phyloP scores from a whole-genome alignment of 2,329 filamentous ascomycete species.

The Paecilomyces variotii region DNA sequence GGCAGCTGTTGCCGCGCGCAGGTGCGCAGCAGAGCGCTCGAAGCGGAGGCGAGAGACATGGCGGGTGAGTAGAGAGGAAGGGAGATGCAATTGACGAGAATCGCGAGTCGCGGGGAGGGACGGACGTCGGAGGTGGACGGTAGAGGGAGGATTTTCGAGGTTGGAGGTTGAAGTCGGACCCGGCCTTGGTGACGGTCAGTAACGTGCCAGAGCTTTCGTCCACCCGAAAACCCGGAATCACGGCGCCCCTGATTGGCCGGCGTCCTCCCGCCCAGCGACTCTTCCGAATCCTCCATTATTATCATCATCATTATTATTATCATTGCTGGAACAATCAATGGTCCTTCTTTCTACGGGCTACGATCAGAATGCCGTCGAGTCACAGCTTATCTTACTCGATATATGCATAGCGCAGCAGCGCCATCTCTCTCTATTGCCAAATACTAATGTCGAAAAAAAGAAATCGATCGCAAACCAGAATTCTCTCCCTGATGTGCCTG shows the following conservation, averaged over 20 bases:
- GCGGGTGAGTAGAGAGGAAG: constrained; percentile 15
- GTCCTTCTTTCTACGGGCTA: too few species aligned
- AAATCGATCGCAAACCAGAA: too few species aligned
- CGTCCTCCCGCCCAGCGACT: not conserved
- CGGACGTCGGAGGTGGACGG: constrained; percentile 10
- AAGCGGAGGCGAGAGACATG: constrained; percentile 54
- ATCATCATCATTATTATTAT: too few species aligned
- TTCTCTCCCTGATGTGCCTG: not conserved
- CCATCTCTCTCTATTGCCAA: too few species aligned
- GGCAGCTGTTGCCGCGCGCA: constrained; percentile 41
- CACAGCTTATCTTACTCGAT: too few species aligned
- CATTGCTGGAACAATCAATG: too few species aligned
- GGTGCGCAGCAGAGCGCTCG: constrained; percentile 60
- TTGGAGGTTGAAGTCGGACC: constrained; percentile 27
- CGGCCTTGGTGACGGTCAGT: constrained; percentile 10
- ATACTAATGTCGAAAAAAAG: too few species aligned
- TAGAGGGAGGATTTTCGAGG: constrained; percentile 25
- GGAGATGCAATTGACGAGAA: constrained; percentile 25
- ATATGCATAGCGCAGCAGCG: too few species aligned
- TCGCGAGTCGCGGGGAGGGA: constrained; percentile 17
- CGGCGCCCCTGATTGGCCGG: constrained; percentile 30
- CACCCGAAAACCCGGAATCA: constrained; percentile 32
- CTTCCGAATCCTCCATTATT: not conserved
- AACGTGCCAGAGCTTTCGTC: constrained; percentile 28
- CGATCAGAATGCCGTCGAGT: too few species aligned